A percentile compares a stretch with the other conserved stretches of the same genome.
phyloP scores from a whole-genome alignment of 148 eudicot species.

The Vaccinium myrtillus region DNA sequence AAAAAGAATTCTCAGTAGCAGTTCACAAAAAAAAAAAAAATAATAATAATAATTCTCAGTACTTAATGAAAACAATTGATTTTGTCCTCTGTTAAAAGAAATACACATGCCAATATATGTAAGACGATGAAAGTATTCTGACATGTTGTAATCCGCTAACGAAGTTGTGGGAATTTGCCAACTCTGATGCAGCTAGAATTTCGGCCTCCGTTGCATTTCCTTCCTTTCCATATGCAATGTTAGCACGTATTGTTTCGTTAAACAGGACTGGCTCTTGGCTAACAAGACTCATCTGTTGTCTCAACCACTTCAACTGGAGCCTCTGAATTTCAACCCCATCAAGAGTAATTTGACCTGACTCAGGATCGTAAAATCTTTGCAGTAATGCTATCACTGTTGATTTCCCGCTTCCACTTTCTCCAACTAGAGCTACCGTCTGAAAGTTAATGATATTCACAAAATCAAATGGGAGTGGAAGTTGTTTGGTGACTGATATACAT shows the following conservation, averaged over 20 bases:
- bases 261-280: constrained; percentile 76
- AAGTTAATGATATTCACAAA: neutral
- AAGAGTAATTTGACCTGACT: constrained; percentile 13
- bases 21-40: no score
- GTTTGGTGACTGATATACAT: neutral
- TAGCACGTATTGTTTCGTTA: constrained; percentile 62
- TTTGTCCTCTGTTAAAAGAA: neutral
- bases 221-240: constrained; percentile 68
- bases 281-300: constrained; percentile 81
- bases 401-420: constrained; percentile 68
- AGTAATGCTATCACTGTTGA: constrained; percentile 23
- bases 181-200: constrained; percentile 50
- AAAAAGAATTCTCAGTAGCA: neutral
- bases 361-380: constrained; percentile 27
- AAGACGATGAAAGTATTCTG: neutral
- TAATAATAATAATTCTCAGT: neutral
- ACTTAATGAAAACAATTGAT: neutral
- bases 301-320: constrained; percentile 63
- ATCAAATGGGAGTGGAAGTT: neutral
- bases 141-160: constrained; percentile 64
- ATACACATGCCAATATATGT: neutral
- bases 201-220: constrained; percentile 63
- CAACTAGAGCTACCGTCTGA: constrained; percentile 69
- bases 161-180: constrained; percentile 80
- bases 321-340: constrained; percentile 36